Evolutionary conservation across 1,284 basidiomycete species (phyloP).

Genomic region (Pascua sp.): DNA sequence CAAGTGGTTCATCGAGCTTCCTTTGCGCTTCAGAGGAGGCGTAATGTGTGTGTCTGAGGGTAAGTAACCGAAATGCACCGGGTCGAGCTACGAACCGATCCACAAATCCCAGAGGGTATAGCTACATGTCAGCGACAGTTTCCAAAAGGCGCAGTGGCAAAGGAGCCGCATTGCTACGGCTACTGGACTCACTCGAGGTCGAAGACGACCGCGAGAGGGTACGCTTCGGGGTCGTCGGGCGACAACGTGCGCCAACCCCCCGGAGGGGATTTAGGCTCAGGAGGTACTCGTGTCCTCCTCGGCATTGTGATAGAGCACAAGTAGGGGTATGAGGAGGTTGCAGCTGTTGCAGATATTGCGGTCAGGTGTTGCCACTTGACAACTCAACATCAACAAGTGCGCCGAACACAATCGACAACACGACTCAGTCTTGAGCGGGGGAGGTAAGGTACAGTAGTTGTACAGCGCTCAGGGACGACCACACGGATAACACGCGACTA

Average conservation of each 20-base stretch:
- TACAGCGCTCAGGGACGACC: background rate
- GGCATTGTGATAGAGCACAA: conserved; percentile 3
- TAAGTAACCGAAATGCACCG: background rate
- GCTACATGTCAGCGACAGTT: conserved; percentile 47
- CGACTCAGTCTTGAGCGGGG: background rate
- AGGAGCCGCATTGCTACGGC: no score
- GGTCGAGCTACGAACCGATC: conserved; percentile 56
- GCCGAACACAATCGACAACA: background rate
- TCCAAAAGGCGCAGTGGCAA: background rate
- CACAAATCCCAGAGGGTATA: conserved; percentile 81
- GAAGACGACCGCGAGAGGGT: conserved; percentile 72
- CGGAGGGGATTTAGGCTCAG: conserved; percentile 6
- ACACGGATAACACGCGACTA: background rate
- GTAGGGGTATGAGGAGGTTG: no score
- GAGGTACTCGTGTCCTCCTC: background rate
- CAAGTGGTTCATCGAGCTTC: conserved; percentile 59
- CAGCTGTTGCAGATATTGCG: background rate
- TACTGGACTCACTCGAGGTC: conserved; percentile 67
- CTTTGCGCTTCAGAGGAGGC: conserved; percentile 63
- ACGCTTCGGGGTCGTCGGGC: conserved; percentile 39
- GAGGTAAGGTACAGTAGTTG: background rate
- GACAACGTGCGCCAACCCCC: conserved; percentile 19
- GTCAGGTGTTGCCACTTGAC: background rate
- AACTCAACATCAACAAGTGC: no score
- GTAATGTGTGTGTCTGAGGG: conserved; percentile 36